Evolutionary conservation across 2,329 filamentous ascomycete genomes (phyloP).

Genomic region (Colletotrichum sp.): DNA sequence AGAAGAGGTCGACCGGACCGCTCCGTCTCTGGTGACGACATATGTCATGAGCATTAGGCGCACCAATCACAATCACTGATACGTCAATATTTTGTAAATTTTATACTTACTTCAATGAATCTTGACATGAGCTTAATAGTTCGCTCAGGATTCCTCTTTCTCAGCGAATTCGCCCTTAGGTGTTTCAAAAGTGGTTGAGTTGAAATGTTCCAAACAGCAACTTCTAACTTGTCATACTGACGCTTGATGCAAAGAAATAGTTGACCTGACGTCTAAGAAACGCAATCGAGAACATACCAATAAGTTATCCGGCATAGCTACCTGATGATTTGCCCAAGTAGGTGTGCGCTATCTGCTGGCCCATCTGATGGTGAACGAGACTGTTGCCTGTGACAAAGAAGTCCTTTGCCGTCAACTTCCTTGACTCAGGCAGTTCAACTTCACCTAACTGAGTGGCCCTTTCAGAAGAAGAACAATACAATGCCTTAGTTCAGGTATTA

Average conservation of each 20-base stretch:
- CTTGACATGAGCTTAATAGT: background rate
- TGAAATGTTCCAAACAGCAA: background rate
- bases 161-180: no score
- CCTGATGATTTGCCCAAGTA: background rate
- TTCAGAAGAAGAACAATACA: background rate
- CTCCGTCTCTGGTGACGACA: background rate
- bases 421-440: background rate
- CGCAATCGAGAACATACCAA: background rate
- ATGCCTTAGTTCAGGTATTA: background rate
- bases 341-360: background rate
- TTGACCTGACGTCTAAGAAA: accelerated
- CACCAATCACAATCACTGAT: background rate
- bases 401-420: background rate
- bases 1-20: background rate
- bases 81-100: background rate
- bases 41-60: background rate
- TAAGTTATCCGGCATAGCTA: background rate
- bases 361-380: background rate
- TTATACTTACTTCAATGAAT: background rate
- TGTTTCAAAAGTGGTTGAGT: no score
- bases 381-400: background rate
- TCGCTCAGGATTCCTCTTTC: accelerated
- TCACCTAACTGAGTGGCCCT: background rate
- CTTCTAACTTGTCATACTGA: background rate
- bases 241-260: background rate